Evolutionary conservation across 305 asterid genomes (phyloP), one percentile per base, ranked within the genome.

Genomic region (Fraxinus greggii): DNA sequence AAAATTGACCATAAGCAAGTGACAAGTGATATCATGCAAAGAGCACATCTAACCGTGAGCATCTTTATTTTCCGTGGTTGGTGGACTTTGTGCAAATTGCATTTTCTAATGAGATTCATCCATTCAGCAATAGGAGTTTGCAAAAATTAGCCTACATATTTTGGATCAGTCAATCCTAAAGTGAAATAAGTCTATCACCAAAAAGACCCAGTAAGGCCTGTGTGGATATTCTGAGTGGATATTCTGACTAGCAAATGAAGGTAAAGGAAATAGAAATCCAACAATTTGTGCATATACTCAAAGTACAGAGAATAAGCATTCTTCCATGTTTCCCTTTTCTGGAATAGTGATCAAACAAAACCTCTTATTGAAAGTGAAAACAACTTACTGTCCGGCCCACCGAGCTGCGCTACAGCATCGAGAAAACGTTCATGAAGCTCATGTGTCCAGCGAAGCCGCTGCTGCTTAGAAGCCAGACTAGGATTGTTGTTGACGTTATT

Each of bases 381-480:
- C 8, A 83, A 87, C 98, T 91, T 85, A 93, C 98, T 86, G 79
- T 93, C 98, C 29, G 98, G 98, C 48, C 98, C 98, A 79, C 97
- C 98, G 81, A 93, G 97, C 82, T 93, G 97, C 23, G 98, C 97
- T 51, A 93, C 98, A 83, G 98, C 92, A 86, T 93, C 98, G 81
- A 92, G 92, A 86, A 93, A 92, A 79, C 97, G 93, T 75, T 93
- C 98, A 38, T 93, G 98, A 84, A 93, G 98, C 83, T 93, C 97
- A 31, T 92, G 93, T 59, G 97, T 93, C 98, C 98, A 93, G 23
- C 97, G 98, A 80, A 93, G 95, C 78, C 98, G 36, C 36, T 32
- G 92, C 82, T 92, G 97, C 87, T 89, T 93, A 10, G 98, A 93
- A 23, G 97, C 92, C 70, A 91, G 85, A 87, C 84, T 92, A 36